phyloP scores from a whole-genome alignment of 192 early-diverging fungal species.

The Entomortierella parvispora region DNA sequence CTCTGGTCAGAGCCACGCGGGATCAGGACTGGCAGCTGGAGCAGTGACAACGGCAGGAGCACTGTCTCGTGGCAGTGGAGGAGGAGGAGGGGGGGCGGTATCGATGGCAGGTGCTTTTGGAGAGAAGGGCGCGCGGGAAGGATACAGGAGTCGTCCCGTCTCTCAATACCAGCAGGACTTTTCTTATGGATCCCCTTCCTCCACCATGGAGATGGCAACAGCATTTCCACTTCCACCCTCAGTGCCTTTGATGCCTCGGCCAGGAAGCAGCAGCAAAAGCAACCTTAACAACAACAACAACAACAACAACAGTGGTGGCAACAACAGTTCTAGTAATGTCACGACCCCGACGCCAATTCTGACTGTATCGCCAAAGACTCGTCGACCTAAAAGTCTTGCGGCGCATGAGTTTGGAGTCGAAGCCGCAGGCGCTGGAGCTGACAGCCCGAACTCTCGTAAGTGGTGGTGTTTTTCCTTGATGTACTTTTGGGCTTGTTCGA shows the following conservation, averaged over 20 bases:
- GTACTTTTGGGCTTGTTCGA: too few species aligned
- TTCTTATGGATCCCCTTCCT: slow-evolving; percentile 5
- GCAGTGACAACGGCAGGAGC: slow-evolving; percentile 14
- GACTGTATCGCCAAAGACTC: slow-evolving; percentile 20
- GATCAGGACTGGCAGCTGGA: slow-evolving; percentile 7
- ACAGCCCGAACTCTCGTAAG: slow-evolving; percentile 22
- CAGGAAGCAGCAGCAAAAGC: not conserved
- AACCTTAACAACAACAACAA: slow-evolving; percentile 2
- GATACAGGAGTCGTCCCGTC: slow-evolving; percentile 35
- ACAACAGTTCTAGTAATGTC: not conserved
- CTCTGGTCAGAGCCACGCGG: slow-evolving; percentile 4
- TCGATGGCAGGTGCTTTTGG: slow-evolving; percentile 5
- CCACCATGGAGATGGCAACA: not conserved
- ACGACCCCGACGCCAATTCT: not conserved
- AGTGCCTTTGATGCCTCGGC: not conserved
- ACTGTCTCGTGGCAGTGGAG: slow-evolving; percentile 16
- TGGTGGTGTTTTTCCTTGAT: not conserved
- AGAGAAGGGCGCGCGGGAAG: slow-evolving; percentile 19
- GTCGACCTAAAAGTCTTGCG: slow-evolving; percentile 48
- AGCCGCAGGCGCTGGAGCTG: slow-evolving; percentile 4
- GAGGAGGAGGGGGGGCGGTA: slow-evolving; percentile 2
- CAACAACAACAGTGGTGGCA: slow-evolving; percentile 3
- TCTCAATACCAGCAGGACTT: slow-evolving; percentile 31
- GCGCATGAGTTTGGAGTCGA: slow-evolving; percentile 30
- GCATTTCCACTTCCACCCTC: not conserved